Percentiles rank a stretch among this genome's conserved stretches.
phyloP scores from a whole-genome alignment of 108 stramenopile genomes.

The Cyclotella atomus region DNA sequence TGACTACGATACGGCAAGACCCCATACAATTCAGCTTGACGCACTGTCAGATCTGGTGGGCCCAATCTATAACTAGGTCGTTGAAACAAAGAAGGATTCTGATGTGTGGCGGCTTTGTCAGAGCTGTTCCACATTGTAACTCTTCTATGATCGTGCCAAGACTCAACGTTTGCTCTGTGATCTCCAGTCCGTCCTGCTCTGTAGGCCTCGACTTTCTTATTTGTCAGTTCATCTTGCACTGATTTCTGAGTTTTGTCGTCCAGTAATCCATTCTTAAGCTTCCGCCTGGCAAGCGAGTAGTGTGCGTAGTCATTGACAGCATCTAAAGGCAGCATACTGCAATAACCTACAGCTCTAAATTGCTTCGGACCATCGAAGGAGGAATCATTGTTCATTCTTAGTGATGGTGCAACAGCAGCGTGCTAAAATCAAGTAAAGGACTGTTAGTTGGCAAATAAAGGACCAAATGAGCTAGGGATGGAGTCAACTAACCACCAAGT shows the following conservation, averaged over 20 bases:
- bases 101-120: background rate
- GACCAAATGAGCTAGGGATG: background rate
- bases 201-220: slow-evolving; percentile 61
- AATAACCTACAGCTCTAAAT: slow-evolving; percentile 53
- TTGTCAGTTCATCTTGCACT: slow-evolving; percentile 15
- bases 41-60: slow-evolving; percentile 53
- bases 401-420: slow-evolving; percentile 33
- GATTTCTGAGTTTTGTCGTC: background rate
- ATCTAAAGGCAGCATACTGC: slow-evolving; percentile 49
- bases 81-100: slow-evolving; percentile 28
- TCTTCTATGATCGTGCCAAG: slow-evolving; percentile 35
- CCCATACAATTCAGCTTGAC: slow-evolving; percentile 73
- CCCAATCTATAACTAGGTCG: slow-evolving; percentile 60
- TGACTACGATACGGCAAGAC: slow-evolving; percentile 58
- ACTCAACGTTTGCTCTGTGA: slow-evolving; percentile 54
- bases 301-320: slow-evolving; percentile 33
- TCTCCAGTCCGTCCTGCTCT: slow-evolving; percentile 62
- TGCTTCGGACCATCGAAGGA: slow-evolving; percentile 12
- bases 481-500: slow-evolving; percentile 34
- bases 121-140: slow-evolving; percentile 35
- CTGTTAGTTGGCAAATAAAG: background rate
- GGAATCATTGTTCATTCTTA: background rate
- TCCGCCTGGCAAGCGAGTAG: slow-evolving; percentile 31
- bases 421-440: background rate
- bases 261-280: slow-evolving; percentile 5